Evolutionary conservation across 2,329 filamentous ascomycete genomes (phyloP).

Genomic region (Didymosphaeria variabile): DNA sequence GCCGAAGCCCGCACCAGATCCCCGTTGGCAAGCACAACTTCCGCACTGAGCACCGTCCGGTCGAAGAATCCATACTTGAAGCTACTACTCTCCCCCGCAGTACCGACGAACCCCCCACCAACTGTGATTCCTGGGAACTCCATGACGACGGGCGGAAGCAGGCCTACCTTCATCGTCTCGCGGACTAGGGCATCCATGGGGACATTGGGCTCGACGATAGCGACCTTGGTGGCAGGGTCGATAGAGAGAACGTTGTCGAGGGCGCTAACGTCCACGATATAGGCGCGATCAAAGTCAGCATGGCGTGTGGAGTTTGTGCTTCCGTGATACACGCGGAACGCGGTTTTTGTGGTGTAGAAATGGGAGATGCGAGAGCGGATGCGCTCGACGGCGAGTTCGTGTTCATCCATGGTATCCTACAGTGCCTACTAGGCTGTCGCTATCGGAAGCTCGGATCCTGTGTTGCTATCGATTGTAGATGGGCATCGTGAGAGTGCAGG

Average conservation of each 20-base stretch:
- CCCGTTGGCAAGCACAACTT: conserved; percentile 70
- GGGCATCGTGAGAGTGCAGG: neutral
- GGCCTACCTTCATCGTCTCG: conserved; percentile 62
- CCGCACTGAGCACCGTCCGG: conserved; percentile 67
- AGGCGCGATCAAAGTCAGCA: conserved; percentile 44
- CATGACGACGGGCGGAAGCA: conserved; percentile 73
- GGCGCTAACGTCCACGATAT: conserved; percentile 69
- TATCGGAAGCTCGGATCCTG: neutral
- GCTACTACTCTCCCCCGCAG: conserved; percentile 72
- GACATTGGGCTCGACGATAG: conserved; percentile 73
- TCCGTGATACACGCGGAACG: conserved; percentile 70
- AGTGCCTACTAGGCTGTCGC: conserved; percentile 25
- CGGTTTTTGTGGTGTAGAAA: conserved; percentile 37
- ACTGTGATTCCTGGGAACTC: conserved; percentile 76
- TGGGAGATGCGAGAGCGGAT: conserved; percentile 33
- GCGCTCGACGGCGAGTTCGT: conserved; percentile 32
- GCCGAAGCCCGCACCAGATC: conserved; percentile 60
- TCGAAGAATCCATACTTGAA: conserved; percentile 75
- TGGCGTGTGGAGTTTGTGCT: conserved; percentile 78
- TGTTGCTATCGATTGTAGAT: neutral
- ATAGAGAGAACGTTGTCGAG: conserved; percentile 71
- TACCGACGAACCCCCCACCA: conserved; percentile 73
- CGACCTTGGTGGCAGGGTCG: conserved; percentile 61
- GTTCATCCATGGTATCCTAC: conserved; percentile 42
- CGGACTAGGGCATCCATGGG: conserved; percentile 71